Evolutionary conservation across 352 stramenopile species (phyloP).

Genomic region (Pseudoperonospora humuli): DNA sequence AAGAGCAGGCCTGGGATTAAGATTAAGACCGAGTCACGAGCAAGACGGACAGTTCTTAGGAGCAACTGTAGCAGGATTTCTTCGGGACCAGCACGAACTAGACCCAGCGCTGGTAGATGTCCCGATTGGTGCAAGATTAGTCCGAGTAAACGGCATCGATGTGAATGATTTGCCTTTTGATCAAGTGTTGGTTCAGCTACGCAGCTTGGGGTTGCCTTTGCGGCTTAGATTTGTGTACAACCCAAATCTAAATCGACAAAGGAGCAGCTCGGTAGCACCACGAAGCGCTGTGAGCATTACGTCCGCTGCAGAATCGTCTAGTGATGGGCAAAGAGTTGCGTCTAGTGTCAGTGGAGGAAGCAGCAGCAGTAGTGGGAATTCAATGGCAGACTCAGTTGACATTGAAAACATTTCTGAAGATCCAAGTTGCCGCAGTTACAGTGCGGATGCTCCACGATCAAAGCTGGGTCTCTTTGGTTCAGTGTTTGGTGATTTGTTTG

Average conservation of each 20-base stretch:
- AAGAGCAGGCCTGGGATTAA: conserved; percentile 43
- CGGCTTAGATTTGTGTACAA: conserved; percentile 64
- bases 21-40: conserved; percentile 51
- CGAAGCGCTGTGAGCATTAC: conserved; percentile 7
- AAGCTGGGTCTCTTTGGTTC: conserved; percentile 45
- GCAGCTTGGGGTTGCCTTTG: conserved; percentile 39
- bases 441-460: conserved; percentile 37
- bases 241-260: conserved; percentile 34
- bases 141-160: conserved; percentile 68
- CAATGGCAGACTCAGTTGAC: background rate
- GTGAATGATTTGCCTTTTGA: conserved; percentile 55
- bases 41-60: conserved; percentile 54
- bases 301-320: conserved; percentile 7
- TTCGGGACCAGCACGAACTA: conserved; percentile 45
- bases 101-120: conserved; percentile 53
- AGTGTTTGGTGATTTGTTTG: conserved; percentile 69
- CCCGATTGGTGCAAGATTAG: conserved; percentile 51
- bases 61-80: conserved; percentile 61
- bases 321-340: conserved; percentile 3
- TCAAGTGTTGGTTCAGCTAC: conserved; percentile 47
- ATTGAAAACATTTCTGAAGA: background rate
- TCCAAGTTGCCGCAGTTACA: conserved; percentile 36
- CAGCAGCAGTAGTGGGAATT: conserved; percentile 17
- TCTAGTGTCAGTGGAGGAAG: conserved; percentile 10
- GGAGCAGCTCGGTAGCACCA: conserved; percentile 4